Conservation (phyloP, 2,329 filamentous ascomycete species). For the Epicoccum sorghinum region DNA sequence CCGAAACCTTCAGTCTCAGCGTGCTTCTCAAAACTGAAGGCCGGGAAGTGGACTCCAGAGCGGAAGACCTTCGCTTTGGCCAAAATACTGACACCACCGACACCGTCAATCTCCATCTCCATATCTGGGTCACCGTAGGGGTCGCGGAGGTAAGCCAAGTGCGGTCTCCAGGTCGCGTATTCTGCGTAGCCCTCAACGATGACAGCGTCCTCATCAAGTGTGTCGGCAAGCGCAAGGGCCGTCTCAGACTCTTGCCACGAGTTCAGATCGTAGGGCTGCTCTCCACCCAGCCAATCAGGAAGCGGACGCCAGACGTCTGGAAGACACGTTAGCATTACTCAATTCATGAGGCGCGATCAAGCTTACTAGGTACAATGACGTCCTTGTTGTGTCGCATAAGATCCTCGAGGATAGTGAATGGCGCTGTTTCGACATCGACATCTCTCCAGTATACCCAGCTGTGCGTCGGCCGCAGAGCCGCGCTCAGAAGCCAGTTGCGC, state of each 20-base stretch:
- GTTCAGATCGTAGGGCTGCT: constrained; percentile 97
- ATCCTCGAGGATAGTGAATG: constrained; percentile 95
- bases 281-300: constrained; percentile 96
- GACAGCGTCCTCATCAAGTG: constrained; percentile 94
- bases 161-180: constrained; percentile 97
- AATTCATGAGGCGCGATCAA: neutral
- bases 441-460: constrained; percentile 99
- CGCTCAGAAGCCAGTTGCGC: constrained; percentile 94
- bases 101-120: constrained; percentile 99
- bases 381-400: constrained; percentile 99
- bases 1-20: constrained; percentile 98
- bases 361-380: constrained; percentile 95
- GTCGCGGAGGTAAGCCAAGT: constrained; percentile 94
- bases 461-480: constrained; percentile 89
- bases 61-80: constrained; percentile 96
- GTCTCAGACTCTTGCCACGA: constrained; percentile 99
- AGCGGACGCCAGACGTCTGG: constrained; percentile 92
- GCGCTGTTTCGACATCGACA: constrained; percentile 96
- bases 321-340: constrained; percentile 23
- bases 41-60: constrained; percentile 93
- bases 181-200: constrained; percentile 99
- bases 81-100: constrained; percentile 95
- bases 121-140: constrained; percentile 98
- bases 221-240: constrained; percentile 89
- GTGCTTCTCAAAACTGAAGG: constrained; percentile 98